These are phyloP conservation scores for Exobasidium rhododendri DNA, from an alignment of 1,284 basidiomycete species.

Conservation along the genomic window DNA sequence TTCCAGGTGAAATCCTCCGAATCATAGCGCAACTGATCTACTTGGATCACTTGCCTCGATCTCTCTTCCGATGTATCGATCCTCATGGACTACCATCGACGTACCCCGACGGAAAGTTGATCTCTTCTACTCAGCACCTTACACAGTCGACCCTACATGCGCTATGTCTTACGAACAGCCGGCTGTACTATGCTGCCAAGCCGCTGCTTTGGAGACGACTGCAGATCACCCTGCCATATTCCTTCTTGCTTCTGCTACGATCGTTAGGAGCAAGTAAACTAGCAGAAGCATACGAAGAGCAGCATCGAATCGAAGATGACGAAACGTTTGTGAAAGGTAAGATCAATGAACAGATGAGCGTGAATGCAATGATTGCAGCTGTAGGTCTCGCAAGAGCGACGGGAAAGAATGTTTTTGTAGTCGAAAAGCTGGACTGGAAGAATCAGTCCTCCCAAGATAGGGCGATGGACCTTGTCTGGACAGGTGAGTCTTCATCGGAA, in stretches of 20 bases:
- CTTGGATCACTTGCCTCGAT: constrained; percentile 38
- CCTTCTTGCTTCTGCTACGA: constrained; percentile 45
- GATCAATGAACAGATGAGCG: constrained; percentile 35
- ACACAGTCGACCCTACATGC: constrained; percentile 43
- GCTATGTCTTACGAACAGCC: constrained; percentile 47
- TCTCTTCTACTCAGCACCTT: constrained; percentile 39
- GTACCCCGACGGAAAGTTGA: constrained; percentile 39
- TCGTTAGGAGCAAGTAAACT: constrained; percentile 41
- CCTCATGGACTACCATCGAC: constrained; percentile 47
- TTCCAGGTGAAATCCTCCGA: constrained; percentile 20
- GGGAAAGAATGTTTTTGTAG: constrained; percentile 22
- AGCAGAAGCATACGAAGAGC: constrained; percentile 38
- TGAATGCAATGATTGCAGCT: constrained; percentile 46
- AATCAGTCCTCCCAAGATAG: constrained; percentile 26
- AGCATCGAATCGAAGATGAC: background rate
- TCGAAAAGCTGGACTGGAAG: background rate
- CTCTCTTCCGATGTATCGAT: constrained; percentile 45
- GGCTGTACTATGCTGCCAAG: constrained; percentile 45
- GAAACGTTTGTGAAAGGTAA: background rate
- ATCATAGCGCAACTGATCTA: constrained; percentile 22
- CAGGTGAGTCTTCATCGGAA: constrained; percentile 28
- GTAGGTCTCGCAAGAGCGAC: constrained; percentile 46
- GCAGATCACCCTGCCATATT: constrained; percentile 49
- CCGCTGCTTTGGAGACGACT: constrained; percentile 48
- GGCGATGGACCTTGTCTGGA: constrained; percentile 42